Evolutionary conservation across 176 grass and related monocot genomes (phyloP), one percentile per base, ranked within the genome.

Genomic region (Musa schizocarpa): DNA sequence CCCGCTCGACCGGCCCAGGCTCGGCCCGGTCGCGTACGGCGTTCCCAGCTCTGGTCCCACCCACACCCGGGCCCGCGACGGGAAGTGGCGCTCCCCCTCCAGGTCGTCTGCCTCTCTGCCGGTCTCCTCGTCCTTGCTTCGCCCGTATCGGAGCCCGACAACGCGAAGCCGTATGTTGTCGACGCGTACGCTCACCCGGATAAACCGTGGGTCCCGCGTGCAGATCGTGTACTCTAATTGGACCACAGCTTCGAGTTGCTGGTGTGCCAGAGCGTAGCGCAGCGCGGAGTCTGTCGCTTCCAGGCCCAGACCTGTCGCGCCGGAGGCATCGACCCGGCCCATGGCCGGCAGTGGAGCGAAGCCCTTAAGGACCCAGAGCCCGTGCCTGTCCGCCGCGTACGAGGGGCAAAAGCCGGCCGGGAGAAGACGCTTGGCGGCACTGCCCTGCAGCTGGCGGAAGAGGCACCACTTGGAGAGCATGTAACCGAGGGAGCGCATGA

Each of bases 401-500:
- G 85, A 88, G 65, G 52, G 85, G 83, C 68, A 87, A 11, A 9
- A 58, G 68, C 1, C 22, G 61, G 13, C 9, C 20, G 52, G 24
- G 21, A 49, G 69, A 57, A 53, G 71, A 80, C 49, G 72, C 76
- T 68, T 19, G 68, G 66, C 81, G 64, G 14, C 68, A 11, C 55
- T 66, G 2, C 5, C 25, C 54, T 86, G 85, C 61, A 96, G 81
- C 71, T 92, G 85, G 53, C 83, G 82, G 19, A 96, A 81, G 69
- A 96, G 21, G 79, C 93, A 96, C 85, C 89, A 92, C 82, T 96
- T 92, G 54, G 83, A 80, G 57, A 92, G 83, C 93, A 96, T 92
- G 83, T 96, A 96, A 19, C 93, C 89, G 65, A 92, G 89, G 61
- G 89, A 96, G 34, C 87, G 83, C 85, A 92, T 80, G 78, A 88